Evolutionary conservation across 1,284 basidiomycete genomes (phyloP), one percentile per base, ranked within the genome.

Genomic region (Fomitopsis palustris): DNA sequence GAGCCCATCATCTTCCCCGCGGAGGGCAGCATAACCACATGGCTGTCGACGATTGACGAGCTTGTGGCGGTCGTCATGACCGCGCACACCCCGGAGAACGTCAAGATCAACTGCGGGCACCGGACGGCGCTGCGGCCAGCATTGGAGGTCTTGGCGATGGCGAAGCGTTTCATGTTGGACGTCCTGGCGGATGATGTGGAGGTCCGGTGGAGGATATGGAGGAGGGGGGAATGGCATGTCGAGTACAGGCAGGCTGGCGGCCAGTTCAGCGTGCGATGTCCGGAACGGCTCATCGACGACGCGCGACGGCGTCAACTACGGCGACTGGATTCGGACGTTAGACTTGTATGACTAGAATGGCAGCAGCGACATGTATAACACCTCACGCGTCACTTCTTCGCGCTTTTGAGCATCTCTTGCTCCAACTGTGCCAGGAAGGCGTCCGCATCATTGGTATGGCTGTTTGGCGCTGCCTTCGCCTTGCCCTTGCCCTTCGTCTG

Each of bases 371-470:
- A 53, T 41, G 38, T 25, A 16, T 14, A 37, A 31, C 23, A 54
- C 35, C 12, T 41, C 17, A 5, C 25, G 7, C 23, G 12, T 31
- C 19, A 54, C 16, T 54, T 41, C 10, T 35, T 45, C 21, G 47
- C 41, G 45, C 61, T 54, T 27, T 63, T 63, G 14, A 65, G 52
- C 45, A 71, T 62, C n/a, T 82, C 80, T 52, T 69, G 70, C 62
- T 88, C 85, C 5, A 91, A 72, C 59, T 82, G 76, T 17, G 86
- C 83, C 39, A 91, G 69, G 67, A 90, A 90, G 23, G 75, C 75
- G 61, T 90, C 88, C 4, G 87, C 86, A 14, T 79, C 78, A 55
- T 69, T 64, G 19, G 61, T 64, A 14, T 61, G 43, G 8, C 68
- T 47, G 0, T 65, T 64, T 1, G 62, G 37, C 25, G 21, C 29